phyloP scores from a whole-genome alignment of 2,329 filamentous ascomycete species.

The Aspergillus tanneri region DNA sequence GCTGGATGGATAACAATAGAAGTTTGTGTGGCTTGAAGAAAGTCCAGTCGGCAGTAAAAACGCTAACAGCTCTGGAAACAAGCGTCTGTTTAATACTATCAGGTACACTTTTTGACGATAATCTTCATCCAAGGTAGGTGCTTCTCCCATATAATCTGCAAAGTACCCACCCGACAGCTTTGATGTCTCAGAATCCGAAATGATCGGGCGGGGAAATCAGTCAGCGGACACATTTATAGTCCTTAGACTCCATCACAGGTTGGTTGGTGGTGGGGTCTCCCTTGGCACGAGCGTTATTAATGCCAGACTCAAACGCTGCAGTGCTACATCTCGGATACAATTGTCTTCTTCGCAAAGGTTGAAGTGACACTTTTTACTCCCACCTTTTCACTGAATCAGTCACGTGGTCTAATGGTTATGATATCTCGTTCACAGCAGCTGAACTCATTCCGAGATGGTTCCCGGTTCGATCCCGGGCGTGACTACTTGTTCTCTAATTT shows the following conservation, averaged over 20 bases:
- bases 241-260: constrained; percentile 9
- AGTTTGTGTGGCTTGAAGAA: background rate
- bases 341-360: too few species aligned
- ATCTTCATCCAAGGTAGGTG: background rate
- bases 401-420: constrained; percentile 42
- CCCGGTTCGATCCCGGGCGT: constrained; percentile 42
- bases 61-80: too few species aligned
- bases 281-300: constrained; percentile 5
- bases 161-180: background rate
- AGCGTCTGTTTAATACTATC: background rate
- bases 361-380: too few species aligned
- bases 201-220: constrained; percentile 5
- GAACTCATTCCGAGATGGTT: constrained; percentile 37
- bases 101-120: background rate
- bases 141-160: background rate
- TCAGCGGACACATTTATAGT: constrained; percentile 6
- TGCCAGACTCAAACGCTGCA: background rate
- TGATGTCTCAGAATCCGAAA: background rate
- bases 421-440: constrained; percentile 41
- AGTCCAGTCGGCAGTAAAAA: too few species aligned
- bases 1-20: background rate
- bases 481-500: constrained; percentile 27
- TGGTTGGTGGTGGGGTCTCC: background rate
- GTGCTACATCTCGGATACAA: background rate
- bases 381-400: constrained; percentile 10